Conservation (phyloP, 208 protist species). For the Blastocrithidia nonstop region DNA sequence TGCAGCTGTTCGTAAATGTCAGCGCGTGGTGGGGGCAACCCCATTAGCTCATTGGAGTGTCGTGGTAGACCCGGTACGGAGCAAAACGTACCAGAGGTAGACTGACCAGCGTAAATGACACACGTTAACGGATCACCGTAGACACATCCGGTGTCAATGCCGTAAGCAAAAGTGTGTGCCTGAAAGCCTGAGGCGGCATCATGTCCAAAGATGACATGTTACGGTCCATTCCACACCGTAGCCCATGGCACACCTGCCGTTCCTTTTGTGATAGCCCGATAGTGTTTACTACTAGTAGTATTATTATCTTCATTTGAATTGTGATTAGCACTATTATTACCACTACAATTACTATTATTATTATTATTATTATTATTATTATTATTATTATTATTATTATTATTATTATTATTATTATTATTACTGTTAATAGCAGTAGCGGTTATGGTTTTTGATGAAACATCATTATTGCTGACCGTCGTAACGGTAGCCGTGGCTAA, state of each 20-base stretch:
- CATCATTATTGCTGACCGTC: not conserved
- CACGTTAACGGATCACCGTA: slow-evolving; percentile 75
- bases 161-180: slow-evolving; percentile 38
- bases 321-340: too few relatives aligned
- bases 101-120: slow-evolving; percentile 34
- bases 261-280: slow-evolving; percentile 45
- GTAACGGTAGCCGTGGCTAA: not conserved
- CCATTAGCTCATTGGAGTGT: slow-evolving; percentile 40
- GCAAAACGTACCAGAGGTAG: slow-evolving; percentile 31
- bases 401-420: too few relatives aligned
- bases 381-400: too few relatives aligned
- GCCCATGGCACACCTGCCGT: slow-evolving; percentile 44
- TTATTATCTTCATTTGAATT: not conserved
- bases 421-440: too few relatives aligned
- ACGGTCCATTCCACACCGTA: slow-evolving; percentile 56
- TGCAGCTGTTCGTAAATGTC: slow-evolving; percentile 58
- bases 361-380: too few relatives aligned
- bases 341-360: too few relatives aligned
- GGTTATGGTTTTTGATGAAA: too few relatives aligned
- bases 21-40: slow-evolving; percentile 46
- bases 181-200: slow-evolving; percentile 74
- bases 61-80: slow-evolving; percentile 54
- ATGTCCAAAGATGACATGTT: slow-evolving; percentile 81
- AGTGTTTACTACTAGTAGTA: slow-evolving; percentile 11
- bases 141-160: slow-evolving; percentile 84